Evolutionary conservation across 345 rosid genomes (phyloP).

Genomic region (Isatis tinctoria): DNA sequence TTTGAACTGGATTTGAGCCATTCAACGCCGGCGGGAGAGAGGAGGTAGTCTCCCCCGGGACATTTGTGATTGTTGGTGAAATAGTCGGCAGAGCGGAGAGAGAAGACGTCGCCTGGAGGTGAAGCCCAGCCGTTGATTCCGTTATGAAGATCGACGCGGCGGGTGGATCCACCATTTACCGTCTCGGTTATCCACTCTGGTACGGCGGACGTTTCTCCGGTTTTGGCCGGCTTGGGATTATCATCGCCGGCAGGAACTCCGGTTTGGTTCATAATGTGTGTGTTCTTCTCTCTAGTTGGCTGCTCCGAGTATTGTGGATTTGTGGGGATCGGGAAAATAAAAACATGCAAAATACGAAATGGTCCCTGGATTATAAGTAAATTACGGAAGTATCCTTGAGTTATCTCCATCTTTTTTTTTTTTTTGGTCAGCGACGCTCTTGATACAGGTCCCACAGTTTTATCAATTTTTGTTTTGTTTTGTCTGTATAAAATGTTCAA

Average conservation of each 20-base stretch:
- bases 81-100: conserved; percentile 52
- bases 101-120: conserved; percentile 68
- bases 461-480: too few relatives aligned
- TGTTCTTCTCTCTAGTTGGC: background rate
- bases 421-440: too few relatives aligned
- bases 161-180: conserved; percentile 62
- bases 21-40: conserved; percentile 77
- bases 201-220: background rate
- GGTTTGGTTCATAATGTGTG: conserved; percentile 42
- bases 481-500: too few relatives aligned
- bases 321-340: background rate
- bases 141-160: conserved; percentile 24
- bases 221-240: conserved; percentile 13
- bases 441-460: too few relatives aligned
- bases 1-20: conserved; percentile 61
- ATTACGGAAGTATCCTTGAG: background rate
- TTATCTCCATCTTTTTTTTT: background rate
- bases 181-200: conserved; percentile 58
- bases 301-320: background rate
- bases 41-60: conserved; percentile 61
- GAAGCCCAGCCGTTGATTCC: conserved; percentile 84
- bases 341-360: background rate
- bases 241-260: conserved; percentile 28
- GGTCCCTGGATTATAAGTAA: background rate
- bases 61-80: conserved; percentile 54